phyloP scores from a whole-genome alignment of 306 rosid genomes.

The Fragaria vesca region DNA sequence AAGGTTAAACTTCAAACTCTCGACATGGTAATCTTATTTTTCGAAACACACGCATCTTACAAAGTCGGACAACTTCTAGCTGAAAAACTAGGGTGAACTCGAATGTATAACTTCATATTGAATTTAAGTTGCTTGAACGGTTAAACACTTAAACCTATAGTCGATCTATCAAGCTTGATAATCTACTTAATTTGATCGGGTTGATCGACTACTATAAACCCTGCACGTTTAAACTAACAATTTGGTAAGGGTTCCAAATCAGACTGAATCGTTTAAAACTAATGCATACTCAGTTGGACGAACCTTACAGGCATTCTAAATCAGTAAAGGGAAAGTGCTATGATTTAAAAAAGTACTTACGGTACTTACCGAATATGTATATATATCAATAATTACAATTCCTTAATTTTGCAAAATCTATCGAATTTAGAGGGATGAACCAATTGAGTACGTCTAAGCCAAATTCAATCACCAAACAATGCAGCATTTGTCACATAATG shows the following conservation, averaged over 20 bases:
- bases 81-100: neutral
- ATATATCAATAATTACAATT: too few species aligned
- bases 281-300: neutral
- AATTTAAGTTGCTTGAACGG: neutral
- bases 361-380: too few species aligned
- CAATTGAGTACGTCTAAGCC: neutral
- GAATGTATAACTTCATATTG: neutral
- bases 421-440: too few species aligned
- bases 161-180: neutral
- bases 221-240: neutral
- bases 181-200: neutral
- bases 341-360: neutral
- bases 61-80: neutral
- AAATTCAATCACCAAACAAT: neutral
- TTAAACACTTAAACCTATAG: neutral
- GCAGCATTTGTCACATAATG: neutral
- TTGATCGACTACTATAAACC: neutral
- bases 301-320: neutral
- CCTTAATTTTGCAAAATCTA: too few species aligned
- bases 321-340: neutral
- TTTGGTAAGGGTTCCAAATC: neutral
- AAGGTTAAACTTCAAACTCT: neutral
- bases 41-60: neutral
- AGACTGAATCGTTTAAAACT: too few species aligned
- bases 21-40: neutral